Evolutionary conservation across 2,329 filamentous ascomycete species (phyloP), one percentile per base, ranked within the genome.

Genomic region (Septoria petroselini): DNA sequence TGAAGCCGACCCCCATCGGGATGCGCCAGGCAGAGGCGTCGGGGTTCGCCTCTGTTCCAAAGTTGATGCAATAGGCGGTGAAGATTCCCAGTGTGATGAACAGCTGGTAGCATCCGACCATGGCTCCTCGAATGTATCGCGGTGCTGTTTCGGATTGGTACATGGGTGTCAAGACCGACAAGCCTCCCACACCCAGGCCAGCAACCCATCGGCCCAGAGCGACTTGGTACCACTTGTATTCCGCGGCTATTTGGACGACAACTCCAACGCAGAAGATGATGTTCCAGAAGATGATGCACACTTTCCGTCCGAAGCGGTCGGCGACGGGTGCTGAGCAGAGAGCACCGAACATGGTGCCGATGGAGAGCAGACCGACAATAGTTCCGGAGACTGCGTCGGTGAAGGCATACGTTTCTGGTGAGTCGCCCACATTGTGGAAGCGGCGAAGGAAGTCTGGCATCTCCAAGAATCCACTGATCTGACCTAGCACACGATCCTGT

Each of bases 1-100:
- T 66, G 60, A 79, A 81, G 2, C 76, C 78, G 25, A 83, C 65
- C 1, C 78, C 80, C 70, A 82, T 78, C 42, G 84, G 79, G 5
- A 86, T 78, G 54, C 83, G 74, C 83, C 83, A 87, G 9, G 80
- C 75, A 2, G 74, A 72, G 17, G 76, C 75, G 56, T 68, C 71
- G 1, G 41, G 14, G 41, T 71, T 71, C 2, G 64, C 68, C 55
- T 80, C 71, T 5, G 83, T 86, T 5, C 81, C 81, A 62, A 72
- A 85, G 65, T 85, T 83, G 66, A 76, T 73, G 59, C 69, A 68
- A 52, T 70, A 70, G 2, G 54, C 54, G 17, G 72, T 62, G 45
- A 73, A 82, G 64, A 87, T 85, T 40, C 84, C 84, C 21, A 85
- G 71, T 0, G 83, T 86, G 63, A 86, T 83, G 65, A 85, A 80